Evolutionary conservation across 306 rosid species (phyloP), one percentile per base, ranked within the genome.

Genomic region (Rosa chinensis): DNA sequence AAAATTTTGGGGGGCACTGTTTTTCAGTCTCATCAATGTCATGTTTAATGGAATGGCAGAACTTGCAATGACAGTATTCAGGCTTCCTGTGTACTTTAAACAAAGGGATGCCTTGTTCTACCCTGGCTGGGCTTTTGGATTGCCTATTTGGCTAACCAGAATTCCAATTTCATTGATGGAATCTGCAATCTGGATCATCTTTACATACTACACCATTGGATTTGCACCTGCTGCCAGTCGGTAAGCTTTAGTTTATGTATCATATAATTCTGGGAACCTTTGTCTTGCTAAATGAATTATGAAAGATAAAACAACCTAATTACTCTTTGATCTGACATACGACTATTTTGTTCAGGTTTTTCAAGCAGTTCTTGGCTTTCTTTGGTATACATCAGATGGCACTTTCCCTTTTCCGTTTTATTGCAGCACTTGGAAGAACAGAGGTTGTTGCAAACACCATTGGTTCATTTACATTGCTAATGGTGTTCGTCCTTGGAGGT

Each of bases 341-440:
- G 74, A n/a, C 11, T 67, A 11, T 23, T 23, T 21, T 69, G 52
- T 75, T 32, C 84, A 90, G 95, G 90, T 90, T 90, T 70, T 82
- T 85, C 66, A 90, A 85, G 82, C 89, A 89, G 44, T 59, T 89
- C 16, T 11, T 90, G 72, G 11, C 88, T 55, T 77, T 85, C 42
- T 82, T 90, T 62, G 80, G 89, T 63, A 47, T 86, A 64, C 89
- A 87, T 82, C 91, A 89, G 84, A 90, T 89, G 95, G 95, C 92
- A 39, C 85, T 88, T 44, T 88, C 85, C 39, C 66, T 89, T 62
- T 90, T 89, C 56, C 88, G 88, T 83, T 9, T 83, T 25, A 85
- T 87, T 77, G 82, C 90, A 9, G 92, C 90, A 73, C 83, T 87
- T 44, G 89, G 89, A 75, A 87, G 92, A 82, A 63, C 92, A 53